Percentiles rank a stretch among this genome's conserved stretches.
These are phyloP conservation scores for Botryotinia narcissicola DNA, from an alignment of 2,329 filamentous ascomycete genomes.

Conservation along the genomic window DNA sequence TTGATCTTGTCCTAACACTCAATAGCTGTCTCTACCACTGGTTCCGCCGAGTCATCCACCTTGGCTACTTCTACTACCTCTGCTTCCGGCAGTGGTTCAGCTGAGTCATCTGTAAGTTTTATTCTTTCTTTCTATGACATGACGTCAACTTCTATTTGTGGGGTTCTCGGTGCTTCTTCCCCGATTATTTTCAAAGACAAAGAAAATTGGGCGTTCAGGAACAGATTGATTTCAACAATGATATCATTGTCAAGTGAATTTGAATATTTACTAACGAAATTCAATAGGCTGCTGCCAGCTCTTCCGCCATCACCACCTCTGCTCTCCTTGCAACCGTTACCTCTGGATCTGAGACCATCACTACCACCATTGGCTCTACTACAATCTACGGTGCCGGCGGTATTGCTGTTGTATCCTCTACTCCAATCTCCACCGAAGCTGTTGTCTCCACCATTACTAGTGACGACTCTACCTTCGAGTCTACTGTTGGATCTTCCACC, in stretches of 20 bases:
- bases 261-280: conserved; percentile 10
- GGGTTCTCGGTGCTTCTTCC: neutral
- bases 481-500: conserved; percentile 33
- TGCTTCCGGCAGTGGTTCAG: conserved; percentile 1
- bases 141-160: neutral
- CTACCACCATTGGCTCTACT: conserved; percentile 27
- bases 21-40: conserved; percentile 3
- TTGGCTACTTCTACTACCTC: conserved; percentile 18
- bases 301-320: conserved; percentile 30
- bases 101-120: conserved; percentile 16
- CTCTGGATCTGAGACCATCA: conserved; percentile 24
- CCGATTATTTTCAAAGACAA: neutral
- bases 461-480: conserved; percentile 28
- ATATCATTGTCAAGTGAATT: neutral
- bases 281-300: conserved; percentile 14
- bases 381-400: conserved; percentile 25
- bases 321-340: conserved; percentile 25
- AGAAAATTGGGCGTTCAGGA: neutral
- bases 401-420: conserved; percentile 16
- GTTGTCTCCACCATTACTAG: conserved; percentile 29
- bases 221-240: neutral
- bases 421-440: conserved; percentile 32
- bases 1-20: neutral
- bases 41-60: conserved; percentile 20
- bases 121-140: neutral